These are phyloP conservation scores for Moesziomyces parantarcticus DNA, from an alignment of 1,284 basidiomycete genomes.

Conservation along the genomic window DNA sequence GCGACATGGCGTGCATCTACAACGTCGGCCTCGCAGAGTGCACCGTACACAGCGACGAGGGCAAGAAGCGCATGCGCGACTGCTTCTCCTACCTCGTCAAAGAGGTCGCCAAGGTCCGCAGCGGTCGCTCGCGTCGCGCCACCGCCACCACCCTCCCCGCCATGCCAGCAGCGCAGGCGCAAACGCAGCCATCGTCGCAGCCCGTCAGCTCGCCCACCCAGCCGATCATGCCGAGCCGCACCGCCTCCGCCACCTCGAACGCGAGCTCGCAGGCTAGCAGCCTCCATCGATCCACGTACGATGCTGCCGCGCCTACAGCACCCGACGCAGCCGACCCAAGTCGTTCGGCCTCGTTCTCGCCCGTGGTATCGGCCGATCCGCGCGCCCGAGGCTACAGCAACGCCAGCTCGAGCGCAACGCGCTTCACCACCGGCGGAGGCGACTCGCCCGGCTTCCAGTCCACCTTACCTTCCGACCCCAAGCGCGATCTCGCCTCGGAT, in stretches of 20 bases:
- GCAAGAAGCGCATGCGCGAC: constrained; percentile 64
- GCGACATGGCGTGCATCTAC: constrained; percentile 63
- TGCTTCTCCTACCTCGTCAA: constrained; percentile 64
- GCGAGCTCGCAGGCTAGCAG: constrained; percentile 13
- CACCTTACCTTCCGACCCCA: neutral
- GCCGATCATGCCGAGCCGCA: constrained; percentile 11
- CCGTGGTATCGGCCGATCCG: constrained; percentile 5
- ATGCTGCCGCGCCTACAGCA: neutral
- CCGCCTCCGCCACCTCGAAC: constrained; percentile 19
- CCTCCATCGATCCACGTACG: neutral
- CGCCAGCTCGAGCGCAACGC: constrained; percentile 23
- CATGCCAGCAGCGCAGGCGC: constrained; percentile 7
- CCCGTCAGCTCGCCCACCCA: constrained; percentile 6
- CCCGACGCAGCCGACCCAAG: constrained; percentile 4
- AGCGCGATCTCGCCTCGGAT: neutral
- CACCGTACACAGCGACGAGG: constrained; percentile 61
- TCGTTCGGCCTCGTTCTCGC: constrained; percentile 2
- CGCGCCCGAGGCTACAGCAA: constrained; percentile 28
- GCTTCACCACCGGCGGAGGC: constrained; percentile 1
- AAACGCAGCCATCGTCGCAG: constrained; percentile 13
- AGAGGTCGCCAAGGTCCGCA: constrained; percentile 61
- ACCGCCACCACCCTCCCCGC: constrained; percentile 25
- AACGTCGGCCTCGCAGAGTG: constrained; percentile 64
- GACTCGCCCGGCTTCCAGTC: constrained; percentile 6
- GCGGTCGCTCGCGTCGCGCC: constrained; percentile 34